Evolutionary conservation across 2,329 filamentous ascomycete species (phyloP).

Genomic region (Apiospora phragmitis): DNA sequence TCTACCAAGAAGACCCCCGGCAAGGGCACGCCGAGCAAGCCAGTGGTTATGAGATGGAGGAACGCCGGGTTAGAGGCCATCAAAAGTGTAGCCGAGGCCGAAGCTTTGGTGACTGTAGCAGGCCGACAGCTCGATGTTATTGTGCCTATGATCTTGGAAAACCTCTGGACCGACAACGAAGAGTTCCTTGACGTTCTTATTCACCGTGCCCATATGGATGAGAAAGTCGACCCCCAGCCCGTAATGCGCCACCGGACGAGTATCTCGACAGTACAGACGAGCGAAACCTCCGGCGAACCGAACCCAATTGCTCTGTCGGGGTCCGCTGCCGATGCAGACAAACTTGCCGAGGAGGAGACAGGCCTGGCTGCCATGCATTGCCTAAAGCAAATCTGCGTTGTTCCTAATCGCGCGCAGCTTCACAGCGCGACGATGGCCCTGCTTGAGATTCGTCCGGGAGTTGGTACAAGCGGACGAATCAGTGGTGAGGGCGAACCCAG

Average conservation of each 20-base stretch:
- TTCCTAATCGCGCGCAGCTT: slow-evolving; percentile 80
- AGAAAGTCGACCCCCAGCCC: slow-evolving; percentile 65
- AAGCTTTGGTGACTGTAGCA: slow-evolving; percentile 73
- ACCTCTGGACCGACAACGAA: slow-evolving; percentile 75
- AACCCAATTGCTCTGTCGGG: slow-evolving; percentile 74
- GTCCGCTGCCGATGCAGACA: slow-evolving; percentile 84
- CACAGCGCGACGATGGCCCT: slow-evolving; percentile 73
- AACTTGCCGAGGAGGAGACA: slow-evolving; percentile 84
- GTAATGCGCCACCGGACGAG: slow-evolving; percentile 71
- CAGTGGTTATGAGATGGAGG: slow-evolving; percentile 77
- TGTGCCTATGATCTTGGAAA: slow-evolving; percentile 83
- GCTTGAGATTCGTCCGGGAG: slow-evolving; percentile 71
- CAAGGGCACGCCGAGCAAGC: slow-evolving; percentile 63
- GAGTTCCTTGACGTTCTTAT: slow-evolving; percentile 69
- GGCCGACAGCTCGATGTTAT: slow-evolving; percentile 76
- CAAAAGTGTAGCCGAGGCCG: slow-evolving; percentile 76
- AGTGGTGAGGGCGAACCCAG: slow-evolving; percentile 51
- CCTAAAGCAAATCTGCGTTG: slow-evolving; percentile 80
- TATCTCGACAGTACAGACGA: slow-evolving; percentile 73
- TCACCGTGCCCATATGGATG: slow-evolving; percentile 65
- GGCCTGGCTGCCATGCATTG: slow-evolving; percentile 82
- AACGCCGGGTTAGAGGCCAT: slow-evolving; percentile 76
- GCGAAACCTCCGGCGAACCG: slow-evolving; percentile 62
- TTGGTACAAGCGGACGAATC: slow-evolving; percentile 52
- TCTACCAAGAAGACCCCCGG: slow-evolving; percentile 57